Evolutionary conservation across 2,329 filamentous ascomycete species (phyloP).

Genomic region (Albifimbria verrucaria): DNA sequence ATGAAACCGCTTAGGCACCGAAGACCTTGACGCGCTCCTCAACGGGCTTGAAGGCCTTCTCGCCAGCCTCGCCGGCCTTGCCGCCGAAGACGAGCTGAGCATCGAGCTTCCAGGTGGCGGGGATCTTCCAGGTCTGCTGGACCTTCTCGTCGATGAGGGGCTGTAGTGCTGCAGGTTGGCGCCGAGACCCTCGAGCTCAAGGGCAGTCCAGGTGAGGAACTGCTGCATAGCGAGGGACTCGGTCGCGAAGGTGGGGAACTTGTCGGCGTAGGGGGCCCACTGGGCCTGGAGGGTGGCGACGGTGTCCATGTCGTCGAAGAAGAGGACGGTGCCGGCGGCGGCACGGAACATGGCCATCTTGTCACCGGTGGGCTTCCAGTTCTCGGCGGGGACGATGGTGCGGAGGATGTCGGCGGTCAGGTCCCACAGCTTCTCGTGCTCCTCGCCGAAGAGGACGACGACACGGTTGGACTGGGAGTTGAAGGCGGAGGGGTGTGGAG

Average conservation of each 20-base stretch:
- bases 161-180: conserved; percentile 94
- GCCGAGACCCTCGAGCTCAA: conserved; percentile 80
- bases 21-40: conserved; percentile 66
- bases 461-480: conserved; percentile 82
- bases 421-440: conserved; percentile 89
- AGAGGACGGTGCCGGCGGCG: conserved; percentile 79
- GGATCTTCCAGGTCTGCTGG: conserved; percentile 64
- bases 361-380: conserved; percentile 51
- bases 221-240: conserved; percentile 80
- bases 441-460: conserved; percentile 73
- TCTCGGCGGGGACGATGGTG: conserved; percentile 60
- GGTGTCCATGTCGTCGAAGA: conserved; percentile 75
- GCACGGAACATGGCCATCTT: conserved; percentile 58
- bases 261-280: conserved; percentile 72
- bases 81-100: conserved; percentile 84
- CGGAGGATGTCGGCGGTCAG: conserved; percentile 51
- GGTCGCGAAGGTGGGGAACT: conserved; percentile 72
- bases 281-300: conserved; percentile 65
- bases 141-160: conserved; percentile 75
- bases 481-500: conserved; percentile 73
- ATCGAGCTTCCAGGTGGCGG: conserved; percentile 70
- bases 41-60: conserved; percentile 63
- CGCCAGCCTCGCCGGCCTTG: conserved; percentile 49
- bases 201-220: conserved; percentile 74
- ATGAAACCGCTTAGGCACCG: conserved; percentile 38